A percentile compares a stretch with the other conserved stretches of the same genome.
These are phyloP conservation scores for Pseudevernia furfuracea DNA, from an alignment of 495 filamentous ascomycete species.

Conservation along the genomic window DNA sequence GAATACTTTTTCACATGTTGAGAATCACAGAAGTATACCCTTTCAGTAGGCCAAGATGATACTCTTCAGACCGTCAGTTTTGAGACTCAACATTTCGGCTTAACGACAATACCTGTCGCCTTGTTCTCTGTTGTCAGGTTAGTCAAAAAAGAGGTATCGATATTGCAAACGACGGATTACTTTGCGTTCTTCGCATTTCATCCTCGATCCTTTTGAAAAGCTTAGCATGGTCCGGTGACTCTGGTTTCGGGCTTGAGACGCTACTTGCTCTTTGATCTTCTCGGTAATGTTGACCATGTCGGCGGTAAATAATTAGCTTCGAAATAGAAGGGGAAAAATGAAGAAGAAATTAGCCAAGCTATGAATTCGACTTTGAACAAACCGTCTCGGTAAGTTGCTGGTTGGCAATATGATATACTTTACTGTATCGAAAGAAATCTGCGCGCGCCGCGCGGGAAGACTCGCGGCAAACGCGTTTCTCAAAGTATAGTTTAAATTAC, in stretches of 20 bases:
- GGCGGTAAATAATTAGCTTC: slow-evolving; percentile 23
- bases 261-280: slow-evolving; percentile 92
- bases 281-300: slow-evolving; percentile 99
- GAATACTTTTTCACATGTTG: not conserved
- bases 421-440: not conserved
- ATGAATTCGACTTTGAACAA: not conserved
- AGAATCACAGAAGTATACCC: slow-evolving; percentile 48
- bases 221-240: slow-evolving; percentile 9
- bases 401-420: no score
- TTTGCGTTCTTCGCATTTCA: slow-evolving; percentile 98
- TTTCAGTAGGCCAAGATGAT: slow-evolving; percentile 96
- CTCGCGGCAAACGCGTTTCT: not conserved
- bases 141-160: slow-evolving; percentile 25
- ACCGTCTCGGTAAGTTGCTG: no score
- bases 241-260: not conserved
- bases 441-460: not conserved
- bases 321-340: not conserved
- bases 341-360: not conserved
- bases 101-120: slow-evolving; percentile 68
- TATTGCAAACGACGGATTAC: slow-evolving; percentile 41
- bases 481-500: not conserved
- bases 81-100: not conserved
- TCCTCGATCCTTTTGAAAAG: slow-evolving; percentile 76
- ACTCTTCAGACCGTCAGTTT: slow-evolving; percentile 51
- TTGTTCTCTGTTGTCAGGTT: slow-evolving; percentile 76